phyloP scores from a whole-genome alignment of 1,284 basidiomycete genomes.

The Ceratobasidium sp. region DNA sequence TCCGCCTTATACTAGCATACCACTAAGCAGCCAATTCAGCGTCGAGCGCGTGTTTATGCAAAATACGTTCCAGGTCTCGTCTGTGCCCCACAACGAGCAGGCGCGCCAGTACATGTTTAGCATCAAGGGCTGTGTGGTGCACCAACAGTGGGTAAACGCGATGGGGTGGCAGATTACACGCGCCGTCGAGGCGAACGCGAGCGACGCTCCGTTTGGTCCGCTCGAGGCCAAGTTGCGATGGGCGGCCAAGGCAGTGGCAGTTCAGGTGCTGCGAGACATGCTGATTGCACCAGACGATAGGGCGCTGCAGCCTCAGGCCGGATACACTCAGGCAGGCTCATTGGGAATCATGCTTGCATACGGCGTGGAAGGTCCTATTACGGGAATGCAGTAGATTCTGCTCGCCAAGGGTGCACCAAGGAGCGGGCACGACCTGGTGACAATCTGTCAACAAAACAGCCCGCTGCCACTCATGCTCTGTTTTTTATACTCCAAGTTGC shows the following conservation, averaged over 20 bases:
- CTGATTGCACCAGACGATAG: constrained; percentile 65
- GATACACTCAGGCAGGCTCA: constrained; percentile 29
- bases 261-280: constrained; percentile 86
- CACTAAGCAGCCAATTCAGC: constrained; percentile 78
- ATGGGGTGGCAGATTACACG: constrained; percentile 78
- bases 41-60: constrained; percentile 95
- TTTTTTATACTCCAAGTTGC: constrained; percentile 51
- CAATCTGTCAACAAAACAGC: constrained; percentile 59
- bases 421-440: constrained; percentile 56
- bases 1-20: constrained; percentile 81
- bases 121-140: constrained; percentile 79
- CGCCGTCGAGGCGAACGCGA: constrained; percentile 56
- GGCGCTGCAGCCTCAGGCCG: background rate
- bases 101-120: constrained; percentile 95
- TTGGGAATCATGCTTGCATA: constrained; percentile 29
- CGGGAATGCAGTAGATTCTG: constrained; percentile 26
- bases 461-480: constrained; percentile 57
- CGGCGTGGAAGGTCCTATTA: constrained; percentile 22
- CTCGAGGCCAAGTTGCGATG: constrained; percentile 65
- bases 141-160: constrained; percentile 79
- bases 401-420: constrained; percentile 46
- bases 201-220: constrained; percentile 54
- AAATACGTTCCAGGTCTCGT: constrained; percentile 91
- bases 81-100: constrained; percentile 74
- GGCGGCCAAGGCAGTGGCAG: constrained; percentile 78